A percentile compares a stretch with the other conserved stretches of the same genome.
These are phyloP conservation scores for Boechera retrofracta DNA, from an alignment of 345 rosid species.

Conservation along the genomic window DNA sequence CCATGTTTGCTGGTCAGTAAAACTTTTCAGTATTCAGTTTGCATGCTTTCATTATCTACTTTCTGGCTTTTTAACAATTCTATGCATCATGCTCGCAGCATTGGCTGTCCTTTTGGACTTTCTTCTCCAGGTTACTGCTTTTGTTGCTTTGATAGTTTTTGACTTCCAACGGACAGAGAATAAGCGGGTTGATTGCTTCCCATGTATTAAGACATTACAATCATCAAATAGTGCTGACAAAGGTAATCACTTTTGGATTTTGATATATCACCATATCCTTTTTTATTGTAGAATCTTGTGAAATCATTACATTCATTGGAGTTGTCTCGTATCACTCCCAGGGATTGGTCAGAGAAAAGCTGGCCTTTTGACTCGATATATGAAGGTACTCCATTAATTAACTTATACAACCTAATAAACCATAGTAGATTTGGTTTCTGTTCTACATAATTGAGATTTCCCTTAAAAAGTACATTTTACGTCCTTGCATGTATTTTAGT, in stretches of 20 bases:
- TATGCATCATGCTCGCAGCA: slow-evolving; percentile 63
- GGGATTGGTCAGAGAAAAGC: slow-evolving; percentile 66
- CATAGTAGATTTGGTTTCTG: slow-evolving; percentile 6
- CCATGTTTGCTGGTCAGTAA: slow-evolving; percentile 93
- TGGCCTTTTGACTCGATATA: slow-evolving; percentile 84
- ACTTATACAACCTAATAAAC: not conserved
- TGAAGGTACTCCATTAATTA: slow-evolving; percentile 66
- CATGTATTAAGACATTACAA: slow-evolving; percentile 66
- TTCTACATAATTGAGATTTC: slow-evolving; percentile 2
- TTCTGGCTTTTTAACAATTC: slow-evolving; percentile 21
- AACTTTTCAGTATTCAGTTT: slow-evolving; percentile 14
- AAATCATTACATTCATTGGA: slow-evolving; percentile 32
- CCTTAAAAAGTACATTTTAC: not conserved
- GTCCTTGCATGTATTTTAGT: not conserved
- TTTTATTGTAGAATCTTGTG: slow-evolving; percentile 28
- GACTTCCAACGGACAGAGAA: slow-evolving; percentile 82
- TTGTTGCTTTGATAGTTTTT: slow-evolving; percentile 90
- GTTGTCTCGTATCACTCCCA: slow-evolving; percentile 49
- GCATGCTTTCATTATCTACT: not conserved
- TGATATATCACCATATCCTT: not conserved
- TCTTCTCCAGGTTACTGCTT: slow-evolving; percentile 95
- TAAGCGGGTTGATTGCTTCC: slow-evolving; percentile 89
- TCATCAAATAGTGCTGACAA: slow-evolving; percentile 62
- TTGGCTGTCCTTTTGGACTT: slow-evolving; percentile 95
- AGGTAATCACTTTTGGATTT: slow-evolving; percentile 53